phyloP scores from a whole-genome alignment of 2,329 filamentous ascomycete genomes.

The Fulvia fulva region DNA sequence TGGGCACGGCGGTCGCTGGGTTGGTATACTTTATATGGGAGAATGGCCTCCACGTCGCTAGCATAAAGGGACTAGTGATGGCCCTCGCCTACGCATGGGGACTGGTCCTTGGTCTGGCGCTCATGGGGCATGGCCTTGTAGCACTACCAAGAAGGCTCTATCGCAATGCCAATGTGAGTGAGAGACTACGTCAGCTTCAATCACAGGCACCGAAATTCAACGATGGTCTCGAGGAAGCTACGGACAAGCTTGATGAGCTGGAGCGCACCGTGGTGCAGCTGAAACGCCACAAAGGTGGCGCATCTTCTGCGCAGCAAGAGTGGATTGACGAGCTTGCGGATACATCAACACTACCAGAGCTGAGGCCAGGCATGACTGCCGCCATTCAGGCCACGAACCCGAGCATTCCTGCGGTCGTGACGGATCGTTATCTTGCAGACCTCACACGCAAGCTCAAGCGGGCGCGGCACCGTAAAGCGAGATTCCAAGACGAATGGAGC shows the following conservation, averaged over 20 bases:
- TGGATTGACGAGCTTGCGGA: conserved; percentile 96
- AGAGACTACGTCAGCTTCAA: conserved; percentile 71
- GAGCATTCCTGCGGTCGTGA: conserved; percentile 70
- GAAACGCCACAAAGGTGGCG: conserved; percentile 73
- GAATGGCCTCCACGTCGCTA: conserved; percentile 67
- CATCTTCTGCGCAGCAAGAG: conserved; percentile 70
- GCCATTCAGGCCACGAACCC: conserved; percentile 30
- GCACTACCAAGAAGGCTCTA: conserved; percentile 80
- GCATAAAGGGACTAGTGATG: conserved; percentile 83
- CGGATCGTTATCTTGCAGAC: conserved; percentile 87
- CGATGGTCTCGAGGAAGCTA: conserved; percentile 82
- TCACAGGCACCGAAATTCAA: conserved; percentile 73
- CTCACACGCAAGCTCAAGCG: conserved; percentile 77
- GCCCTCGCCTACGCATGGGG: conserved; percentile 94
- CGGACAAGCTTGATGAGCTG: conserved; percentile 72
- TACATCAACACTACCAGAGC: conserved; percentile 65
- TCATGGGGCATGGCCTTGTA: conserved; percentile 96
- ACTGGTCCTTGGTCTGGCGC: conserved; percentile 83
- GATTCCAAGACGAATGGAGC: conserved; percentile 85
- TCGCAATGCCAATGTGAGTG: conserved; percentile 71
- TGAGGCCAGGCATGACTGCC: conserved; percentile 39
- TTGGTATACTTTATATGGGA: conserved; percentile 79
- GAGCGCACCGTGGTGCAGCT: conserved; percentile 78
- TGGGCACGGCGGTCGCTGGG: conserved; percentile 66
- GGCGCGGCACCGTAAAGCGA: conserved; percentile 74